Base-by-base conservation (phyloP, 2,329 filamentous ascomycete genomes). In the Fusarium denticulatum region DNA sequence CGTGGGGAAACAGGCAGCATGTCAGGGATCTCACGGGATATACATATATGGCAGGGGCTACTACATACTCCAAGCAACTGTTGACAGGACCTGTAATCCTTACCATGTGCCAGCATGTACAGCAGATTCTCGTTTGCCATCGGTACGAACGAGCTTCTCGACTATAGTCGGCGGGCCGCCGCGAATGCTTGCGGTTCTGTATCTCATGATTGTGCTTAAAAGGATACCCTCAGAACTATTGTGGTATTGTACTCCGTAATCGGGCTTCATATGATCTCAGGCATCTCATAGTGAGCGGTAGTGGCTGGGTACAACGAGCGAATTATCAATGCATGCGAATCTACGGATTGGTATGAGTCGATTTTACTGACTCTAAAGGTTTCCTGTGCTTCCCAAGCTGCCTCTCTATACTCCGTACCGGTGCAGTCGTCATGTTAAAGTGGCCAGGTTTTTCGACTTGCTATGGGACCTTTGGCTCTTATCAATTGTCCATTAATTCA, bases 341-440 rank as follows among this genome's bases (percentile, higher is more conserved):
- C 28, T 34, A n/a, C 18, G 20, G 39, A 47, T 47, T 47, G 20
- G 30, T 26, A 55, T 40, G 46, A 32, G 36, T 55, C 18, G 46
- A 40, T 39, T 20, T 42, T 32, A 55, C 36, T 53, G 36, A 55
- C 46, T 60, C 26, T 28, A 13, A 52, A 59, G 56, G 24, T 59
- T 59, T 59, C 34, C n/a, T 30, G 22, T 26, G 34, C 50, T 55
- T 55, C 26, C 46, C 26, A 12, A n/a, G 56, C 34, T 16, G 36
- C 16, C 57, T 69, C 60, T 64, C 39, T 50, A 53, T 58, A 66
- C 39, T 64, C 26, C 20, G 20, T 30, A 30, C 20, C 20, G 46
- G 72, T 72, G 70, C 66, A 60, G 50, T 67, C 55, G 60, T 57
- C 65, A 70, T 75, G 74, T 69, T 69, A 74, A 62, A 66, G 60